Evolutionary conservation across 495 filamentous ascomycete species (phyloP).

Genomic region (Glarea lozoyensis): DNA sequence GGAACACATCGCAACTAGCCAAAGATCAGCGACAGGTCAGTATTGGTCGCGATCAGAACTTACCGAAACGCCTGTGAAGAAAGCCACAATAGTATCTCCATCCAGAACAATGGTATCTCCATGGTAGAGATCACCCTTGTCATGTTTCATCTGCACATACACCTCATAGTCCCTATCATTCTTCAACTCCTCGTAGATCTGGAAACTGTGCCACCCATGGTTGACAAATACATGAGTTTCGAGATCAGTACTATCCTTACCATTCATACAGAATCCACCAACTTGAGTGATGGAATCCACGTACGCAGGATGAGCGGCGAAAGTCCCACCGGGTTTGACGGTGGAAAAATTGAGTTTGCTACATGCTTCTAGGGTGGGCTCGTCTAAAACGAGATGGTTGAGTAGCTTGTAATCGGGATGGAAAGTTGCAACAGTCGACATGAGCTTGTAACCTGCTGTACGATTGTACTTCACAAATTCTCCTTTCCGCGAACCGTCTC

Average conservation of each 20-base stretch:
- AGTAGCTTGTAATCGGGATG: slow-evolving; percentile 57
- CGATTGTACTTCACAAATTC: slow-evolving; percentile 19
- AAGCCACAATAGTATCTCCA: slow-evolving; percentile 46
- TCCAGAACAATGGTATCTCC: slow-evolving; percentile 58
- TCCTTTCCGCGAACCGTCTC: slow-evolving; percentile 47
- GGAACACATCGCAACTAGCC: slow-evolving; percentile 54
- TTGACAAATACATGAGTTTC: slow-evolving; percentile 64
- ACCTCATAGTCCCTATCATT: slow-evolving; percentile 55
- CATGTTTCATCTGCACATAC: slow-evolving; percentile 56
- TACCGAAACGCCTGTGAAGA: slow-evolving; percentile 34
- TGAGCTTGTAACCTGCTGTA: slow-evolving; percentile 65
- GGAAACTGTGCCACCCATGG: slow-evolving; percentile 68
- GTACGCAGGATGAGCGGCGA: slow-evolving; percentile 56
- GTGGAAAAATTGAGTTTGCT: slow-evolving; percentile 53
- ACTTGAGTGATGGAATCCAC: slow-evolving; percentile 59
- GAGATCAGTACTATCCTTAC: slow-evolving; percentile 60
- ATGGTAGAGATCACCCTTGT: slow-evolving; percentile 31
- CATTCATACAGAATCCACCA: slow-evolving; percentile 73
- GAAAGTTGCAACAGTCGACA: slow-evolving; percentile 58
- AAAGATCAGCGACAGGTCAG: slow-evolving; percentile 37
- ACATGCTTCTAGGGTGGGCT: slow-evolving; percentile 53
- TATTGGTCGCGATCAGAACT: slow-evolving; percentile 48
- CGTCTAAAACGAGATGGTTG: slow-evolving; percentile 64
- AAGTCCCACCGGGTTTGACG: slow-evolving; percentile 45
- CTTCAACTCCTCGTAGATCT: slow-evolving; percentile 52